A percentile compares a stretch with the other conserved stretches of the same genome.
Evolutionary conservation across 371 early-diverging fungal genomes (phyloP).

Genomic region (Mucor indicus): DNA sequence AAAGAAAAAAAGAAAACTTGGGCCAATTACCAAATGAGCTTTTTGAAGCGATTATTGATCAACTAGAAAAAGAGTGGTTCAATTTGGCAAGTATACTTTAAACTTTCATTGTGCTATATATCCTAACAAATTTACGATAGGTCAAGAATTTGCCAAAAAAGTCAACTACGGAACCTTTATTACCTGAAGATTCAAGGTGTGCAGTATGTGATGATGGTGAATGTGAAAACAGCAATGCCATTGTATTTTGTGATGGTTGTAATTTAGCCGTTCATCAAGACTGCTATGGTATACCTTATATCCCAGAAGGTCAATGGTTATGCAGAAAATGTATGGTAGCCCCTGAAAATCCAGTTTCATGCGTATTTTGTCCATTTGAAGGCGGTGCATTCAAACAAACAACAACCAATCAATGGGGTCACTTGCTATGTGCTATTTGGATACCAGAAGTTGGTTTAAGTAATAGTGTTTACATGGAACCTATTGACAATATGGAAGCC

Average conservation of each 20-base stretch:
- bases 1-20: conserved; percentile 51
- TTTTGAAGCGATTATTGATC: conserved; percentile 90
- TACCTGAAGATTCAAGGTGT: conserved; percentile 85
- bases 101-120: neutral
- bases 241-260: conserved; percentile 99
- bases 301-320: conserved; percentile 99
- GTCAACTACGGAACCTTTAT: conserved; percentile 20
- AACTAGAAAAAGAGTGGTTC: conserved; percentile 97
- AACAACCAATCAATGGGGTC: conserved; percentile 91
- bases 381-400: conserved; percentile 98
- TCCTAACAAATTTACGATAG: conserved; percentile 5
- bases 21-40: conserved; percentile 51
- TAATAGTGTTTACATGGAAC: conserved; percentile 96
- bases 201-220: conserved; percentile 95
- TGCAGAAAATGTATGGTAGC: conserved; percentile 96
- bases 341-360: conserved; percentile 87
- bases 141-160: conserved; percentile 39
- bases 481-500: conserved; percentile 86
- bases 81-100: conserved; percentile 56
- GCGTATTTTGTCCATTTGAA: conserved; percentile 91
- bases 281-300: conserved; percentile 99
- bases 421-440: conserved; percentile 94
- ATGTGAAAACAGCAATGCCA: conserved; percentile 95
- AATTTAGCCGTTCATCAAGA: conserved; percentile 99
- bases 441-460: conserved; percentile 90